Percentiles rank a stretch among this genome's conserved stretches.
These are phyloP conservation scores for Globisporangium nagaii DNA, from an alignment of 352 stramenopile species.

Conservation along the genomic window DNA sequence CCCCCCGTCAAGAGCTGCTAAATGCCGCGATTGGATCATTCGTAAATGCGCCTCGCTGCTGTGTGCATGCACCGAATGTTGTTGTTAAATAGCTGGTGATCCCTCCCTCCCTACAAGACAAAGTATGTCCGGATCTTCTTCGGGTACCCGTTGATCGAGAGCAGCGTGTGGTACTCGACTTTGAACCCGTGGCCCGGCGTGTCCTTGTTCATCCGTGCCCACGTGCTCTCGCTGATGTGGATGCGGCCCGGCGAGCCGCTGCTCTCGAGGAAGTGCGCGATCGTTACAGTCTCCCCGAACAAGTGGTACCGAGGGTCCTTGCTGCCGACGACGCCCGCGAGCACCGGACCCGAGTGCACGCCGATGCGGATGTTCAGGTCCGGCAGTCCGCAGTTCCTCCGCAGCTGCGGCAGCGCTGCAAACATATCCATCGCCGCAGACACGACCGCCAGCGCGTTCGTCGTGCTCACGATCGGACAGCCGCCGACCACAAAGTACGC, in stretches of 20 bases:
- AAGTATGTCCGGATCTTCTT: constrained; percentile 83
- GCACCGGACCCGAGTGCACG: constrained; percentile 73
- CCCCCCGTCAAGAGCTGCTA: too few species aligned
- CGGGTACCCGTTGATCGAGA: constrained; percentile 62
- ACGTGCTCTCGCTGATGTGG: constrained; percentile 81
- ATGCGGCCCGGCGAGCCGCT: constrained; percentile 68
- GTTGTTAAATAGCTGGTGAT: background rate
- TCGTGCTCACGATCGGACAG: constrained; percentile 53
- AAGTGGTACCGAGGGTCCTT: constrained; percentile 83
- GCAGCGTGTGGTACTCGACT: constrained; percentile 80
- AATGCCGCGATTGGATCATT: too few species aligned
- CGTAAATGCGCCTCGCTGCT: too few species aligned
- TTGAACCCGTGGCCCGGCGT: constrained; percentile 74
- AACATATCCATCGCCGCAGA: constrained; percentile 78
- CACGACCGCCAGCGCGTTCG: constrained; percentile 69
- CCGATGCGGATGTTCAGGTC: constrained; percentile 87
- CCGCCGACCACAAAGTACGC: constrained; percentile 81
- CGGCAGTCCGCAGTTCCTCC: constrained; percentile 64
- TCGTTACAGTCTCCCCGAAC: constrained; percentile 82
- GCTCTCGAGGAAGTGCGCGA: constrained; percentile 79
- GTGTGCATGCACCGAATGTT: background rate
- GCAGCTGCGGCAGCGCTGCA: constrained; percentile 41
- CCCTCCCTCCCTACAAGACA: constrained; percentile 32
- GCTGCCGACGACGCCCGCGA: constrained; percentile 81
- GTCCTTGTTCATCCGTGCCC: constrained; percentile 78